A percentile compares a stretch with the other conserved stretches of the same genome.
phyloP scores from a whole-genome alignment of 495 filamentous ascomycete genomes.

The Hypoxylon fragiforme region DNA sequence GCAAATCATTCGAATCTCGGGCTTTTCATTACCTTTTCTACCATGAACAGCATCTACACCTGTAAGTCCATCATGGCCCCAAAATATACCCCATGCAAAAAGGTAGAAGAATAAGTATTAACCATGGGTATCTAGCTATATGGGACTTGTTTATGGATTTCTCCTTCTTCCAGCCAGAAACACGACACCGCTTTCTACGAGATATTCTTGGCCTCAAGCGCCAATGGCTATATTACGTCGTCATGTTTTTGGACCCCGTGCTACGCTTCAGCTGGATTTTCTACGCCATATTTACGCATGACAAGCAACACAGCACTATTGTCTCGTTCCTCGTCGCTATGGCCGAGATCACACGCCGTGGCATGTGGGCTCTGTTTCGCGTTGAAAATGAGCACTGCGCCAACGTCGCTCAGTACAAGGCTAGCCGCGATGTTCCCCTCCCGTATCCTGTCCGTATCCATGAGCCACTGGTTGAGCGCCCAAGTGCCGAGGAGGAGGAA shows the following conservation, averaged over 20 bases:
- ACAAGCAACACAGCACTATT: conserved; percentile 78
- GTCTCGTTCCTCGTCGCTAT: conserved; percentile 75
- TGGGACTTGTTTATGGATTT: conserved; percentile 99
- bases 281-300: conserved; percentile 78
- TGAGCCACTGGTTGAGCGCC: conserved; percentile 40
- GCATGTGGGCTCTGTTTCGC: conserved; percentile 88
- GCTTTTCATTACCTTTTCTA: conserved; percentile 77
- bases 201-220: conserved; percentile 76
- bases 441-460: conserved; percentile 64
- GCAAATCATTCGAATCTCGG: conserved; percentile 54
- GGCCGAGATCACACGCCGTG: conserved; percentile 77
- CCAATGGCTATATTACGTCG: conserved; percentile 78
- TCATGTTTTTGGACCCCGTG: conserved; percentile 84
- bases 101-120: background rate
- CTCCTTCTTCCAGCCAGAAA: conserved; percentile 76
- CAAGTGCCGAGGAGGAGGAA: conserved; percentile 32
- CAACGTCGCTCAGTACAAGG: conserved; percentile 83
- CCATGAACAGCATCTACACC: conserved; percentile 79
- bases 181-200: conserved; percentile 71
- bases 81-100: background rate
- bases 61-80: conserved; percentile 51
- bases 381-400: conserved; percentile 96
- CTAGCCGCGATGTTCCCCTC: conserved; percentile 76
- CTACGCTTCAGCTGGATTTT: conserved; percentile 95
- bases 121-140: conserved; percentile 52